Percentiles rank a stretch among this genome's conserved stretches.
Conservation (phyloP, 345 rosid species). For the Erucastrum elatum region DNA sequence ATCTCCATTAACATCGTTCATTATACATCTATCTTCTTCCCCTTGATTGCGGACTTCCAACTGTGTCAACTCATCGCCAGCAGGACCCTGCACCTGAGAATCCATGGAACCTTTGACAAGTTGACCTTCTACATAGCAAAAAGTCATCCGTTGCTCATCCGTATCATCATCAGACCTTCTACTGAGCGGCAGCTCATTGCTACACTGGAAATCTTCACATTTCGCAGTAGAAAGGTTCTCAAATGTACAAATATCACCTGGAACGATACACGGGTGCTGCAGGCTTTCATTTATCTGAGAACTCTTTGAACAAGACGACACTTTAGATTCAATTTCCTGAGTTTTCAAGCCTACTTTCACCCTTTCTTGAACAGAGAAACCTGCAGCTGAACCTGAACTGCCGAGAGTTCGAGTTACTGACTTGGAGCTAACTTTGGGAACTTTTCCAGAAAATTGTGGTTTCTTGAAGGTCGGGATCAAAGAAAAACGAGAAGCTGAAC, state of each 20-base stretch:
- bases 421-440: slow-evolving; percentile 26
- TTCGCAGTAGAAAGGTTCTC: slow-evolving; percentile 32
- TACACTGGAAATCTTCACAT: slow-evolving; percentile 30
- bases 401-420: slow-evolving; percentile 28
- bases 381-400: slow-evolving; percentile 24
- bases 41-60: slow-evolving; percentile 20
- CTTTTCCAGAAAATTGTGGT: slow-evolving; percentile 36
- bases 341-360: slow-evolving; percentile 29
- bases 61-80: slow-evolving; percentile 33
- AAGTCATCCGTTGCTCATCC: slow-evolving; percentile 28
- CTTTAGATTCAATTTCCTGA: slow-evolving; percentile 33
- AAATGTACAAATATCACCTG: slow-evolving; percentile 34
- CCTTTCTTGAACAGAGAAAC: slow-evolving; percentile 39
- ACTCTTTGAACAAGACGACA: slow-evolving; percentile 26
- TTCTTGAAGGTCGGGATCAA: slow-evolving; percentile 41
- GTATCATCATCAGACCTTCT: slow-evolving; percentile 19
- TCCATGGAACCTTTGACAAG: slow-evolving; percentile 18
- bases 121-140: slow-evolving; percentile 23
- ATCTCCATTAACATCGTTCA: slow-evolving; percentile 22
- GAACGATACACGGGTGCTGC: slow-evolving; percentile 34
- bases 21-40: slow-evolving; percentile 29
- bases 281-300: slow-evolving; percentile 32
- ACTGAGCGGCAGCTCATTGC: slow-evolving; percentile 33
- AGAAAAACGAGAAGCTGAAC: slow-evolving; percentile 35
- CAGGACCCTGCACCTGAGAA: slow-evolving; percentile 27